A percentile compares a stretch with the other conserved stretches of the same genome.
These are phyloP conservation scores for Podospora sp. DNA, from an alignment of 495 filamentous ascomycete species.

Conservation along the genomic window DNA sequence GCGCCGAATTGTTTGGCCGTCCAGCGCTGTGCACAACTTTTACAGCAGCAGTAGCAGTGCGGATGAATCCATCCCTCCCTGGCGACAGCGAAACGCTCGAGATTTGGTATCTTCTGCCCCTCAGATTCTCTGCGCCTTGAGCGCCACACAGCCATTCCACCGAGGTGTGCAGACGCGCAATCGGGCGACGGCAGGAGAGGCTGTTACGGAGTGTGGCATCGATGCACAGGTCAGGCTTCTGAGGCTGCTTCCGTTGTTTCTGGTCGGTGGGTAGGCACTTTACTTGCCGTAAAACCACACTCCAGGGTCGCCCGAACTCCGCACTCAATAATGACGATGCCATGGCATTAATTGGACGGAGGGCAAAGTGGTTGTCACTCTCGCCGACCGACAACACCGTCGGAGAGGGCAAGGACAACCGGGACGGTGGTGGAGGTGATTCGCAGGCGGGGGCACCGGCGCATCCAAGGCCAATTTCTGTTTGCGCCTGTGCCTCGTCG, in stretches of 20 bases:
- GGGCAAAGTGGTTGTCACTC: not conserved
- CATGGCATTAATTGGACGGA: not conserved
- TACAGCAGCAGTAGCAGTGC: not conserved
- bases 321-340: not conserved
- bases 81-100: conserved; percentile 1
- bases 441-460: conserved; percentile 13
- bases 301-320: not conserved
- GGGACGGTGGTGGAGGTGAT: conserved; percentile 14
- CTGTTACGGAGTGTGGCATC: not conserved
- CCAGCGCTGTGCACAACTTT: not conserved
- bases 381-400: not conserved
- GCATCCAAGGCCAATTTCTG: conserved; percentile 29
- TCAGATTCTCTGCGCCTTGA: not conserved
- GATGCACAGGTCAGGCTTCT: conserved; percentile 2
- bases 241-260: not conserved
- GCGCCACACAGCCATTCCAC: not conserved
- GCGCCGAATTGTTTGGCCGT: conserved; percentile 14
- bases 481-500: conserved; percentile 29
- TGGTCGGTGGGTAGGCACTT: not conserved
- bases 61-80: not conserved
- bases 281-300: not conserved
- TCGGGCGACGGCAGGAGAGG: not conserved
- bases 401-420: conserved; percentile 4
- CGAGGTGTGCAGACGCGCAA: not conserved
- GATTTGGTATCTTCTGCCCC: too few relatives aligned